Percentiles rank a stretch among this genome's conserved stretches.
Evolutionary conservation across 306 rosid genomes (phyloP).

Genomic region (Chamaecrista fasciculata): DNA sequence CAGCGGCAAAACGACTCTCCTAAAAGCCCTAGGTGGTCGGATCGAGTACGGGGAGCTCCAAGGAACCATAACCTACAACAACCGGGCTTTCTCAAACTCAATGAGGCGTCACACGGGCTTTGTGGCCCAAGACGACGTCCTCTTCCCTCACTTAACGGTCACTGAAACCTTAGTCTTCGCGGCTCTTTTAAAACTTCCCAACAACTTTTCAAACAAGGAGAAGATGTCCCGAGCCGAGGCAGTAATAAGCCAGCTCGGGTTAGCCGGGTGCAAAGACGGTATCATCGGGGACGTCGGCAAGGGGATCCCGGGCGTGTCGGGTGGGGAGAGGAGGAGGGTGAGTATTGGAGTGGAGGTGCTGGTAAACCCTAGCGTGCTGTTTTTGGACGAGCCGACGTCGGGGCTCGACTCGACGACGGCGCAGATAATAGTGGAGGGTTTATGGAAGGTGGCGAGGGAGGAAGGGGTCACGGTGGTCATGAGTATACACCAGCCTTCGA

Average conservation of each 20-base stretch:
- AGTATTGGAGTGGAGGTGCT: constrained; percentile 82
- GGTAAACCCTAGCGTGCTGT: constrained; percentile 66
- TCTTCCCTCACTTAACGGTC: constrained; percentile 63
- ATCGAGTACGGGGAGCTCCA: constrained; percentile 34
- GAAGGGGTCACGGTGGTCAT: constrained; percentile 63
- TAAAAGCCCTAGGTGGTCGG: constrained; percentile 74
- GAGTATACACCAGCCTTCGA: constrained; percentile 86
- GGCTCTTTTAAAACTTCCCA: constrained; percentile 63
- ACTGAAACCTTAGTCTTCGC: constrained; percentile 68
- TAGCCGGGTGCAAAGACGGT: constrained; percentile 54
- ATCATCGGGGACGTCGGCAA: constrained; percentile 41
- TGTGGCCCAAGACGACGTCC: constrained; percentile 76
- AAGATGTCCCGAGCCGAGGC: constrained; percentile 44
- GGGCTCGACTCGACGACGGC: constrained; percentile 80
- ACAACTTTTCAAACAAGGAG: constrained; percentile 35
- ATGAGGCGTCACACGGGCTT: constrained; percentile 68
- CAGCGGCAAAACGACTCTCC: constrained; percentile 76
- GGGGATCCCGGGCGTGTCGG: constrained; percentile 88
- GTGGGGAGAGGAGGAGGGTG: constrained; percentile 86
- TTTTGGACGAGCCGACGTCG: constrained; percentile 81
- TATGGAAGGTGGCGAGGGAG: constrained; percentile 56
- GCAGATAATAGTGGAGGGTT: constrained; percentile 55
- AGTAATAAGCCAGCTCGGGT: constrained; percentile 57
- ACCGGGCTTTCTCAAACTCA: constrained; percentile 43
- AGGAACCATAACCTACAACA: constrained; percentile 49